phyloP scores from a whole-genome alignment of 2,329 filamentous ascomycete genomes.

The Byssothecium circinans region DNA sequence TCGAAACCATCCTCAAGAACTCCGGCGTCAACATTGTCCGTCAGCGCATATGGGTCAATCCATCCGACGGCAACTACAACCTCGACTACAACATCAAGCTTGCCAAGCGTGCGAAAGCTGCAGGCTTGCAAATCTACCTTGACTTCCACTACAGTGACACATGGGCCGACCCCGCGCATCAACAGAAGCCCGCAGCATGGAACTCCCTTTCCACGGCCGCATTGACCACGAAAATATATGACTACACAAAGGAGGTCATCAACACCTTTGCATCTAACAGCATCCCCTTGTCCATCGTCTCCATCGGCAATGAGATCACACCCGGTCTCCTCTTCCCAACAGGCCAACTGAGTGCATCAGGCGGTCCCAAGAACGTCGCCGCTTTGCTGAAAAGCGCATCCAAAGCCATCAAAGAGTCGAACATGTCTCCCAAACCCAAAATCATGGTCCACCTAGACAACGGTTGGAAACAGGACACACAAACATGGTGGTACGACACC shows the following conservation, averaged over 20 bases:
- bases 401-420: constrained; percentile 65
- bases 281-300: constrained; percentile 63
- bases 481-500: constrained; percentile 66
- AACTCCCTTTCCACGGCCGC: constrained; percentile 58
- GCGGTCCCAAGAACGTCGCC: constrained; percentile 59
- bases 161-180: constrained; percentile 69
- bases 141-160: constrained; percentile 70
- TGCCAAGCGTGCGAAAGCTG: constrained; percentile 65
- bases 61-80: constrained; percentile 63
- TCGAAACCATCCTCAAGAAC: constrained; percentile 64
- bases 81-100: constrained; percentile 70
- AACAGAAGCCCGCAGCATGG: constrained; percentile 67
- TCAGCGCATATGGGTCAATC: constrained; percentile 72
- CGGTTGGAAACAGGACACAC: constrained; percentile 70
- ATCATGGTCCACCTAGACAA: constrained; percentile 77
- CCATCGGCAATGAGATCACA: constrained; percentile 74
- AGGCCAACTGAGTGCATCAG: constrained; percentile 57
- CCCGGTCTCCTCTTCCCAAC: constrained; percentile 68
- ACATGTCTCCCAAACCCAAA: constrained; percentile 59
- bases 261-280: constrained; percentile 61
- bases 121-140: constrained; percentile 62
- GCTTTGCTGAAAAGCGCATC: constrained; percentile 65
- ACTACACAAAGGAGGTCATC: constrained; percentile 66
- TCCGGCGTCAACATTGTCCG: constrained; percentile 70
- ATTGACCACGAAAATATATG: constrained; percentile 65